These are phyloP conservation scores for Pseudogymnoascus sp. DNA, from an alignment of 2,329 filamentous ascomycete species.

Conservation along the genomic window DNA sequence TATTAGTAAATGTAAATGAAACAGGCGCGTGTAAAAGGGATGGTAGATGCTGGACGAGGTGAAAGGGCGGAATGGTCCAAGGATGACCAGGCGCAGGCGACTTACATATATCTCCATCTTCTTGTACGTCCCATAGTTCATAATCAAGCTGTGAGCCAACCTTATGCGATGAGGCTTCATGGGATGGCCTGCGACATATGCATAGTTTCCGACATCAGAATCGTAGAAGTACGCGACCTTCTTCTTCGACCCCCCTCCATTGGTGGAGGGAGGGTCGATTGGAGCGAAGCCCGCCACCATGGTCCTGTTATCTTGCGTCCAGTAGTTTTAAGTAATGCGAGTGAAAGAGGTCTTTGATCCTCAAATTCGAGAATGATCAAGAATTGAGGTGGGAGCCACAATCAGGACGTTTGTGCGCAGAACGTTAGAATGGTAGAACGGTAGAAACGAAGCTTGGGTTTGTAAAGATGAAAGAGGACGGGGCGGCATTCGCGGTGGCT, in stretches of 20 bases:
- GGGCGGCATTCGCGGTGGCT: slow-evolving; percentile 2
- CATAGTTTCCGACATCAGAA: slow-evolving; percentile 95
- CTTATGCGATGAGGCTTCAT: slow-evolving; percentile 99
- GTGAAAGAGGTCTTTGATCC: neutral
- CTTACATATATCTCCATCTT: slow-evolving; percentile 94
- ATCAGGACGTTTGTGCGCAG: neutral
- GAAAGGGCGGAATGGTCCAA: neutral
- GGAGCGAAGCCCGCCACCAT: slow-evolving; percentile 37
- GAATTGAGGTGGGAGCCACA: neutral
- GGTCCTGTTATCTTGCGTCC: neutral
- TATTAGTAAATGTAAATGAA: neutral
- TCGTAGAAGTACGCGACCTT: slow-evolving; percentile 98
- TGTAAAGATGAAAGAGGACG: slow-evolving; percentile 4
- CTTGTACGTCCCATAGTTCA: slow-evolving; percentile 92
- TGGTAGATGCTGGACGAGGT: slow-evolving; percentile 11
- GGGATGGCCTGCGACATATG: slow-evolving; percentile 90
- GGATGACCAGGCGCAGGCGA: slow-evolving; percentile 15
- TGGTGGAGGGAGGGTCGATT: slow-evolving; percentile 42
- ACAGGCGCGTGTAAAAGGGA: neutral
- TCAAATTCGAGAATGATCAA: neutral
- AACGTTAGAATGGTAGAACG: neutral
- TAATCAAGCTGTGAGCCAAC: slow-evolving; percentile 87
- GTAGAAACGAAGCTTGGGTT: slow-evolving; percentile 5
- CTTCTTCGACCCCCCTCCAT: slow-evolving; percentile 52
- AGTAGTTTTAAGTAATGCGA: neutral